phyloP scores from a whole-genome alignment of 768 basidiomycete species.

The Suillus variegatus region DNA sequence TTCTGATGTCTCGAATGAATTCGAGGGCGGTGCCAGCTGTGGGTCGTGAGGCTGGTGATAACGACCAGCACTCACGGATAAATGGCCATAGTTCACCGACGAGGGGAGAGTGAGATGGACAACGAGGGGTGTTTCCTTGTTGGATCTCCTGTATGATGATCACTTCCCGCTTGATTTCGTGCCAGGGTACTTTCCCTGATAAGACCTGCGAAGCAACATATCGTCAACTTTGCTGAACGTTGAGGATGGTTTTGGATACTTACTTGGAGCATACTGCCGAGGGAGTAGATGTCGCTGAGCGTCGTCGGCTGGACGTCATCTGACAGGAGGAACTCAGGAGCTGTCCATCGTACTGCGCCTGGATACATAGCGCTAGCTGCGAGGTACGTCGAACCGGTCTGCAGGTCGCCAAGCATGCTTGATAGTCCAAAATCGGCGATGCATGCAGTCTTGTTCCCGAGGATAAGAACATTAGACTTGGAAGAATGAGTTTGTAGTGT shows the following conservation, averaged over 20 bases:
- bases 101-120: background rate
- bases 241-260: constrained; percentile 7
- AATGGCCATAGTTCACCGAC: background rate
- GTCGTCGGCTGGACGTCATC: constrained; percentile 14
- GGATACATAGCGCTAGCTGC: constrained; percentile 24
- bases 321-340: constrained; percentile 31
- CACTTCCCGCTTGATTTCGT: background rate
- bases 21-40: background rate
- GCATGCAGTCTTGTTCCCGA: constrained; percentile 36
- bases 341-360: constrained; percentile 49
- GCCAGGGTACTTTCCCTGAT: constrained; percentile 15
- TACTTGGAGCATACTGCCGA: constrained; percentile 24
- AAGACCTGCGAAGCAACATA: constrained; percentile 20
- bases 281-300: constrained; percentile 18
- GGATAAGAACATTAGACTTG: constrained; percentile 32
- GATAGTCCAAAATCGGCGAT: constrained; percentile 48
- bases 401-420: constrained; percentile 34
- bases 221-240: background rate
- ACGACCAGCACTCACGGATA: constrained; percentile 3
- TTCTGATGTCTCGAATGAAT: background rate
- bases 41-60: background rate
- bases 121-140: background rate
- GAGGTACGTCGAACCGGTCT: constrained; percentile 31
- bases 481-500: background rate
- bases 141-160: background rate